Percentiles rank a stretch among this genome's conserved stretches.
phyloP scores from a whole-genome alignment of 2,329 filamentous ascomycete genomes.

The Pseudopyrenochaeta lycopersici region DNA sequence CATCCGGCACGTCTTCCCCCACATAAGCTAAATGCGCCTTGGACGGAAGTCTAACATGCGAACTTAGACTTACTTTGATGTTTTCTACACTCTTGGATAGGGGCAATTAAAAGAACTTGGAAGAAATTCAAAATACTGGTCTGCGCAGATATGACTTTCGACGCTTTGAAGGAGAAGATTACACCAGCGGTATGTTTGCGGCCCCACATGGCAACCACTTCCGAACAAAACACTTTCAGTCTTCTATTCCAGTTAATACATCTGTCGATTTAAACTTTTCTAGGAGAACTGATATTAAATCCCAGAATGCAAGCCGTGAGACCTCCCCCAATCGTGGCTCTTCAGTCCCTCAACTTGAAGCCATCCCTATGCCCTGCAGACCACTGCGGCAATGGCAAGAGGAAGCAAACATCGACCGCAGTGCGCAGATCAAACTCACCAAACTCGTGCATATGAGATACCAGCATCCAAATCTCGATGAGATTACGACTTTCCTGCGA shows the following conservation, averaged over 20 bases:
- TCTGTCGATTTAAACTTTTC: not conserved
- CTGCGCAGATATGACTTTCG: conserved; percentile 35
- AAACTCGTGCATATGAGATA: conserved; percentile 64
- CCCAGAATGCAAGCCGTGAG: conserved; percentile 41
- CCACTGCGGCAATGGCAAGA: conserved; percentile 51
- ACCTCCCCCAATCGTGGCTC: conserved; percentile 52
- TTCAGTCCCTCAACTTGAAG: conserved; percentile 50
- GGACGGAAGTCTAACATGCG: conserved; percentile 4
- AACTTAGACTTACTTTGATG: not conserved
- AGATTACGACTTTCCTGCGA: conserved; percentile 57
- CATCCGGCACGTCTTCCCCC: conserved; percentile 30
- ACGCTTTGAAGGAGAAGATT: conserved; percentile 42
- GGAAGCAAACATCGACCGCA: conserved; percentile 51
- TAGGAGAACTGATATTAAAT: not conserved
- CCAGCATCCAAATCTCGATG: conserved; percentile 60
- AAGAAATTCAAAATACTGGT: not conserved
- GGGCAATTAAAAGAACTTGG: not conserved
- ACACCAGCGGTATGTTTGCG: conserved; percentile 38
- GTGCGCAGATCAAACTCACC: conserved; percentile 57
- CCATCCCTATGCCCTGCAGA: conserved; percentile 47
- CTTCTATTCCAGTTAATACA: not conserved
- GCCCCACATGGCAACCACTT: not conserved
- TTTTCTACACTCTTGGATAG: not conserved
- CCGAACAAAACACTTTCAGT: too few species aligned
- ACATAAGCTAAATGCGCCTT: conserved; percentile 27